These are phyloP conservation scores for Cystobasidium tubakii DNA, from an alignment of 768 basidiomycete genomes.

Conservation along the genomic window DNA sequence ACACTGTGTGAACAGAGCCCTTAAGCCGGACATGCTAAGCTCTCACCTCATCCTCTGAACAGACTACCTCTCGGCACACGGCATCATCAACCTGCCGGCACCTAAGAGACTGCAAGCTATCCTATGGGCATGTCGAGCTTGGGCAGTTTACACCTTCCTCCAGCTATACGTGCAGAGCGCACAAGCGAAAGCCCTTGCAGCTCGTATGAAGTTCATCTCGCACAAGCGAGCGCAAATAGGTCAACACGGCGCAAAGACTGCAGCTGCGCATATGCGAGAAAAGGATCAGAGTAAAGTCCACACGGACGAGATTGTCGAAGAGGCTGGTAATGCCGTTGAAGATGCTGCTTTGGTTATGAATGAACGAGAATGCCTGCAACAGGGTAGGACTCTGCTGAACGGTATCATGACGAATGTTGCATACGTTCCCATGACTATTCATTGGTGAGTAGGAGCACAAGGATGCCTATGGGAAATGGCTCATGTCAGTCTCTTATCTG, in stretches of 20 bases:
- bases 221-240: slow-evolving; percentile 3
- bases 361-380: slow-evolving; percentile 64
- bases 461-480: neutral
- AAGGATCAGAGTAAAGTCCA: slow-evolving; percentile 37
- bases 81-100: slow-evolving; percentile 14
- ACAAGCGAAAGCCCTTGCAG: slow-evolving; percentile 17
- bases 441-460: slow-evolving; percentile 57
- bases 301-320: slow-evolving; percentile 22
- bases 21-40: neutral
- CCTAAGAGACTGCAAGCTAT: slow-evolving; percentile 50
- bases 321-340: slow-evolving; percentile 14
- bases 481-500: neutral
- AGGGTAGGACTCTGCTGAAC: slow-evolving; percentile 68
- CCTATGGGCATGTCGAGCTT: slow-evolving; percentile 72
- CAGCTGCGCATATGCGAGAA: slow-evolving; percentile 26
- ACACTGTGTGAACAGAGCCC: neutral
- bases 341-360: slow-evolving; percentile 43
- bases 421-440: slow-evolving; percentile 74
- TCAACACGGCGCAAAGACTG: slow-evolving; percentile 15
- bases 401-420: slow-evolving; percentile 50
- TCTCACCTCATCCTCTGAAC: neutral
- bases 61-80: slow-evolving; percentile 30
- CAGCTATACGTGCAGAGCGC: slow-evolving; percentile 56
- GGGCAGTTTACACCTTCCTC: slow-evolving; percentile 70
- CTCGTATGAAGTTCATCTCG: neutral